Percentiles rank a stretch among this genome's conserved stretches.
Conservation (phyloP, 2,329 filamentous ascomycete genomes). For the Exutisphaerella laricina region DNA sequence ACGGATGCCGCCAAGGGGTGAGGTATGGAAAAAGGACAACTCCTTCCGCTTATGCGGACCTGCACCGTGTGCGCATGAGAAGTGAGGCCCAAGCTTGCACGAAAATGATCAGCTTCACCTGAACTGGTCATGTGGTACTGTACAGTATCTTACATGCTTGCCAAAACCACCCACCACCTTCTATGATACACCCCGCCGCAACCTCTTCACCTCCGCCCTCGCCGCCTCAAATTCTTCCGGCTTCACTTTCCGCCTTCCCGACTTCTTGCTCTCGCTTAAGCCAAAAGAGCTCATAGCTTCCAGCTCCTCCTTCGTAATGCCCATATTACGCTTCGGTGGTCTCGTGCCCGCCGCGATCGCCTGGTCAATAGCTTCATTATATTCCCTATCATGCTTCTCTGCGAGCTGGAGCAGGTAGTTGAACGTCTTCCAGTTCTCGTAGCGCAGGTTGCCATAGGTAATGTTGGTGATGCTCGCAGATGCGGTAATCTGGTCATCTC, state of each 20-base stretch:
- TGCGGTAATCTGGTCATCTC: neutral
- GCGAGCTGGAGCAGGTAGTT: constrained; percentile 40
- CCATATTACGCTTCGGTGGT: constrained; percentile 1
- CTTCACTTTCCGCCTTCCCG: neutral
- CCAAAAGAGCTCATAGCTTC: constrained; percentile 1
- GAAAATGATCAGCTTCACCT: too few relatives aligned
- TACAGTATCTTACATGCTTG: too few relatives aligned
- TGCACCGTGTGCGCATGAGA: too few relatives aligned
- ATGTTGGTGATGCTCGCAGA: constrained; percentile 26
- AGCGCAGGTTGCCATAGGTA: constrained; percentile 42
- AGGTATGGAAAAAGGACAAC: too few relatives aligned
- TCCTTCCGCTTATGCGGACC: too few relatives aligned
- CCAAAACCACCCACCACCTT: too few relatives aligned
- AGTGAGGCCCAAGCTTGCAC: too few relatives aligned
- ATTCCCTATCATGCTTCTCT: constrained; percentile 25
- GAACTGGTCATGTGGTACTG: too few relatives aligned
- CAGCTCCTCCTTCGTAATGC: constrained; percentile 1
- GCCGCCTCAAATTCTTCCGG: neutral
- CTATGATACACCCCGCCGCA: neutral
- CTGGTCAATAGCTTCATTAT: constrained; percentile 16
- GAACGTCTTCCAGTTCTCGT: constrained; percentile 46
- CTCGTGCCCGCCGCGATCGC: constrained; percentile 1
- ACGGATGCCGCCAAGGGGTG: too few relatives aligned
- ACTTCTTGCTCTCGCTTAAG: neutral
- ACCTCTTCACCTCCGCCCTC: neutral